A percentile compares a stretch with the other conserved stretches of the same genome.
These are phyloP conservation scores for Parasarocladium wereldwijsianum DNA, from an alignment of 2,329 filamentous ascomycete genomes.

Conservation along the genomic window DNA sequence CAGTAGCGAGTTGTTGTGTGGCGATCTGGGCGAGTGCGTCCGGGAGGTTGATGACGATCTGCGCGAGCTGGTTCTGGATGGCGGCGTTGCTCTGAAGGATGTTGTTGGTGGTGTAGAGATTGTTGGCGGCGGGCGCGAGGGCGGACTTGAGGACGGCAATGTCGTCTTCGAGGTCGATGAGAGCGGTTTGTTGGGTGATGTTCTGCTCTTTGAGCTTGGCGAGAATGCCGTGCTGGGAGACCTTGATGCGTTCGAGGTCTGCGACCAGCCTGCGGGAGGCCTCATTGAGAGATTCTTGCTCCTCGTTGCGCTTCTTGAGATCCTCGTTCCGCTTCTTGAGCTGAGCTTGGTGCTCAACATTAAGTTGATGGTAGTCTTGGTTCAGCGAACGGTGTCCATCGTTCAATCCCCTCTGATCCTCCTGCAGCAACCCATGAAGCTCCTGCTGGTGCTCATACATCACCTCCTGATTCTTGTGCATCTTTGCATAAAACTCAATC, in stretches of 20 bases:
- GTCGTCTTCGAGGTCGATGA: not conserved
- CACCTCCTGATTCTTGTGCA: not conserved
- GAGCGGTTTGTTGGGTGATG: not conserved
- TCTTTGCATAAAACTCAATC: not conserved
- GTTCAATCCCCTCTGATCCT: conserved; percentile 2
- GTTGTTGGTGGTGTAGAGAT: conserved; percentile 9
- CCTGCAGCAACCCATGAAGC: not conserved
- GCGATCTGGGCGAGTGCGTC: conserved; percentile 12
- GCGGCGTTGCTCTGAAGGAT: conserved; percentile 1
- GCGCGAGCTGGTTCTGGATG: conserved; percentile 12
- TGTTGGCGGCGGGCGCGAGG: conserved; percentile 7
- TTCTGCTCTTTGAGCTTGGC: not conserved
- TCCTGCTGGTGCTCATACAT: not conserved
- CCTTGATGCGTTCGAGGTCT: not conserved
- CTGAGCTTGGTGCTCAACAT: not conserved
- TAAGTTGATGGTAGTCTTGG: conserved; percentile 1
- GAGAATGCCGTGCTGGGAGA: not conserved
- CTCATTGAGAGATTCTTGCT: conserved; percentile 9
- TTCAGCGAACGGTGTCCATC: conserved; percentile 2
- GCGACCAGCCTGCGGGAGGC: not conserved
- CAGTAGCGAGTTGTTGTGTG: too few species aligned
- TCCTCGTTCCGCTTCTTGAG: conserved; percentile 11
- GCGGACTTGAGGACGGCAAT: conserved; percentile 9
- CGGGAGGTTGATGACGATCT: conserved; percentile 12
- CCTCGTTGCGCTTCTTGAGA: conserved; percentile 13